These are phyloP conservation scores for Sporothrix sp. DNA, from an alignment of 2,329 filamentous ascomycete genomes.

Conservation along the genomic window DNA sequence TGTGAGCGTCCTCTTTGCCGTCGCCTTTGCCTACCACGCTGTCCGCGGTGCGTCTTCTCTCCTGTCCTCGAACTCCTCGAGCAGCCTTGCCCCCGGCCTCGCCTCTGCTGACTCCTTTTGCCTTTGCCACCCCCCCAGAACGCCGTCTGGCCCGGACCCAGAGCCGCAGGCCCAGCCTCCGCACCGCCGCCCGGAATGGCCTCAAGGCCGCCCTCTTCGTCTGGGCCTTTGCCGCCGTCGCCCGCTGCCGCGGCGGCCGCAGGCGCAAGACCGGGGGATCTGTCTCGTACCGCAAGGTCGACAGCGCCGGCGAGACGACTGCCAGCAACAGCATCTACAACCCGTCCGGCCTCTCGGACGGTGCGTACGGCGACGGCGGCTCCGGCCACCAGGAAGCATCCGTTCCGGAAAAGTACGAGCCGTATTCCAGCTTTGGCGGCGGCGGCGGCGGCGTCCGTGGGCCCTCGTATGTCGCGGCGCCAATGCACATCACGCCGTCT, in stretches of 20 bases:
- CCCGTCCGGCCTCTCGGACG: too few species aligned
- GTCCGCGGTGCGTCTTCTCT: background rate
- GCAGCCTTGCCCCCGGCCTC: background rate
- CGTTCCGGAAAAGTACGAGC: slow-evolving; percentile 9
- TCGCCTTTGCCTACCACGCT: background rate
- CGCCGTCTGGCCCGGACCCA: background rate
- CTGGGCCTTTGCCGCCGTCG: slow-evolving; percentile 6
- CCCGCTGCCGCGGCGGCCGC: background rate
- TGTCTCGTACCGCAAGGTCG: slow-evolving; percentile 2
- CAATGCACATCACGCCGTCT: background rate
- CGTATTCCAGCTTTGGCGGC: background rate
- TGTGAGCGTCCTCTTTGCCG: background rate
- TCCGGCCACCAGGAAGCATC: background rate
- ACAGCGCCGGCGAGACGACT: background rate
- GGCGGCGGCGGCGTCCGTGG: too few species aligned
- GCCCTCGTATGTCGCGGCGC: background rate
- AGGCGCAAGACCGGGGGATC: background rate
- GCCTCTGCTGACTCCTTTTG: background rate
- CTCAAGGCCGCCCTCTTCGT: slow-evolving; percentile 9
- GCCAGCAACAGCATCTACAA: slow-evolving; percentile 1
- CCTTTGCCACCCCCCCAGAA: background rate
- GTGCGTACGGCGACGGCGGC: slow-evolving; percentile 7
- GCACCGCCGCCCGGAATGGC: background rate
- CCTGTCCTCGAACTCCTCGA: background rate
- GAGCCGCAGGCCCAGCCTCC: slow-evolving; percentile 2